Base-by-base conservation (phyloP, 805 yeast genomes). In the Yamadazyma philogaea region DNA sequence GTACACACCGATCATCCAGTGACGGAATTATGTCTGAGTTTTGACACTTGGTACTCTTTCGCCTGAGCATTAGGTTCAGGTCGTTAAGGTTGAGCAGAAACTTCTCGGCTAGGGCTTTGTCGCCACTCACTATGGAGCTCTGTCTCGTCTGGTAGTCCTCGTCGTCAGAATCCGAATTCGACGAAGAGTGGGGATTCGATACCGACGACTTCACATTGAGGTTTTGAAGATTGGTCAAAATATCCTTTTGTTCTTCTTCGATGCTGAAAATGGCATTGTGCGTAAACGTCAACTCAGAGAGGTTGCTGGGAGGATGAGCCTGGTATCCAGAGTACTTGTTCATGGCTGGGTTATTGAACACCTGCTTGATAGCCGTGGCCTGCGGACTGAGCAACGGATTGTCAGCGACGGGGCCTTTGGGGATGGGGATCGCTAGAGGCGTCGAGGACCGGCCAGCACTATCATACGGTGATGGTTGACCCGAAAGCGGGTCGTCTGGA, bases 51-150 rank as follows among this genome's bases (percentile, higher is more conserved):
- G 67, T 60, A 4, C 66, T 60, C 46, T 70, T 71, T 37, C 88
- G 66, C 42, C 88, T 67, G 35, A 79, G 75, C 30, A 84, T 62
- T 46, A 84, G 60, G 24, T 83, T 82, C 34, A 87, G 79, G 16
- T 82, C 83, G 43, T 79, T 79, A 53, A 84, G 59, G 46, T 77
- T 79, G 45, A 84, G 66, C 41, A 83, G 84, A 49, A 83, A 79
- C 47, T 69, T 68, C 49, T 58, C 65, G n/a, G 36, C 26, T 8
- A 34, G 8, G 11, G 36, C 14, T 39, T 66, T 72, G 4, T 70
- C 72, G 37, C 59, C 64, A 12, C 71, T 63, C 14, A 68, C 63
- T 4, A 68, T 63, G 3, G 68, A 61, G 11, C 66, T 60, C n/a
- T 70, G 64, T 33, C 72, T 50, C 4, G 74, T 66, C 35, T 59